Conservation (phyloP, 2,329 filamentous ascomycete species). For the Pleomassaria siparia region DNA sequence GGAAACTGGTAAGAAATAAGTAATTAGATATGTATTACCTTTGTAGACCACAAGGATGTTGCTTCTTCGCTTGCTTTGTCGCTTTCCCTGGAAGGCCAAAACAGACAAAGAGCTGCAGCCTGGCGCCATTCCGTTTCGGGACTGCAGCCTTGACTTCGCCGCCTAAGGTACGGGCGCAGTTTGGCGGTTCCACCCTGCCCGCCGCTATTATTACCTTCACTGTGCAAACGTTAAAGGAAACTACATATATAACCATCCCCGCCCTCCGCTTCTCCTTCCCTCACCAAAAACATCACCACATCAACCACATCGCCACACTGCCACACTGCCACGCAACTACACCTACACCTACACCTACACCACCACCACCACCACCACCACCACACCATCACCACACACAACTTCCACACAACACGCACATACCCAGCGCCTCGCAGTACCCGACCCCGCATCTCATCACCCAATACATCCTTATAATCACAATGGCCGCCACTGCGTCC, state of each 20-base stretch:
- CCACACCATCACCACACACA: conserved; percentile 1
- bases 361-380: conserved; percentile 3
- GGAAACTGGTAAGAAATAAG: too few relatives aligned
- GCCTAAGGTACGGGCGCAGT: conserved; percentile 2
- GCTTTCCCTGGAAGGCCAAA: not conserved
- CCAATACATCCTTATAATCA: conserved; percentile 9
- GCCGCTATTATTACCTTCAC: conserved; percentile 7
- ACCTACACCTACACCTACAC: conserved; percentile 1
- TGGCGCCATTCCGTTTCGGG: conserved; percentile 20
- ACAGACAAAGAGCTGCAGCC: conserved; percentile 19
- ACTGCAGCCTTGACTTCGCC: conserved; percentile 17
- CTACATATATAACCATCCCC: not conserved
- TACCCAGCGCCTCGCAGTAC: not conserved
- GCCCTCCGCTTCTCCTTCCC: conserved; percentile 4
- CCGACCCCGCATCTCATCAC: not conserved
- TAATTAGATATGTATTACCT: too few relatives aligned
- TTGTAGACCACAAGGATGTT: too few relatives aligned
- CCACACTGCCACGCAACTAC: not conserved
- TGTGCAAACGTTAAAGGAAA: not conserved
- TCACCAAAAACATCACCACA: too few relatives aligned
- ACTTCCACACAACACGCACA: not conserved
- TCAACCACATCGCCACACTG: conserved; percentile 1
- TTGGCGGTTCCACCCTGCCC: conserved; percentile 2
- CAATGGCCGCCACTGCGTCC: conserved; percentile 23
- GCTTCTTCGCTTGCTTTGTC: too few relatives aligned